Percentiles rank a stretch among this genome's conserved stretches.
phyloP scores from a whole-genome alignment of 202 grass and related monocot species.

The Panicum hallii region DNA sequence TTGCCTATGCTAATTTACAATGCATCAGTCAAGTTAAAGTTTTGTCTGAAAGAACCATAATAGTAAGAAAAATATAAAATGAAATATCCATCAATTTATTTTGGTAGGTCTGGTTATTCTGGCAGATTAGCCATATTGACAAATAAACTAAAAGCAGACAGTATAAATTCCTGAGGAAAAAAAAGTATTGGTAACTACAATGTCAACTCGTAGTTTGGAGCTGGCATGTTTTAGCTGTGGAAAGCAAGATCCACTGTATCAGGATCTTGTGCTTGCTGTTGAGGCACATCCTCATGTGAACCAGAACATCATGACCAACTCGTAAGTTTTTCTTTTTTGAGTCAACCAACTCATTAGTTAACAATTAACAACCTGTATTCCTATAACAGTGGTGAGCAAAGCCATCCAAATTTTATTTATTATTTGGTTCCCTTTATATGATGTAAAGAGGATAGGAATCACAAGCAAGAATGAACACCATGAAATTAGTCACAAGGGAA shows the following conservation, averaged over 20 bases:
- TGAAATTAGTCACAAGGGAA: background rate
- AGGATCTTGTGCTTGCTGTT: conserved; percentile 35
- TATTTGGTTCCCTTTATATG: background rate
- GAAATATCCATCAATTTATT: background rate
- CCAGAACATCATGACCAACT: background rate
- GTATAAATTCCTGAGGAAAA: background rate
- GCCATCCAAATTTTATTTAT: background rate
- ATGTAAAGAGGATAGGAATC: background rate
- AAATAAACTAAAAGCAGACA: background rate
- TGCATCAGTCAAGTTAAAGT: background rate
- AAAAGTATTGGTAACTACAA: background rate
- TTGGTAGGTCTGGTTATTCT: background rate
- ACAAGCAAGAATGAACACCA: background rate
- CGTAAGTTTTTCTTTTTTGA: no score
- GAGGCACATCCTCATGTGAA: background rate
- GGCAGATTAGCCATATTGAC: background rate
- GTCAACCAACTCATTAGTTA: background rate
- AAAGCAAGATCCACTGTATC: conserved; percentile 27
- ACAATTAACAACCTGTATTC: background rate
- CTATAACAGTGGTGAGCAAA: background rate
- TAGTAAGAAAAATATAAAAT: background rate
- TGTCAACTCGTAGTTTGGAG: background rate
- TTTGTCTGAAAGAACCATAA: background rate
- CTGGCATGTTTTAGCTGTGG: background rate
- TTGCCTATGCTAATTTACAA: background rate